Evolutionary conservation across 1,284 basidiomycete genomes (phyloP), one percentile per base, ranked within the genome.

Genomic region (Mycena citricolor): DNA sequence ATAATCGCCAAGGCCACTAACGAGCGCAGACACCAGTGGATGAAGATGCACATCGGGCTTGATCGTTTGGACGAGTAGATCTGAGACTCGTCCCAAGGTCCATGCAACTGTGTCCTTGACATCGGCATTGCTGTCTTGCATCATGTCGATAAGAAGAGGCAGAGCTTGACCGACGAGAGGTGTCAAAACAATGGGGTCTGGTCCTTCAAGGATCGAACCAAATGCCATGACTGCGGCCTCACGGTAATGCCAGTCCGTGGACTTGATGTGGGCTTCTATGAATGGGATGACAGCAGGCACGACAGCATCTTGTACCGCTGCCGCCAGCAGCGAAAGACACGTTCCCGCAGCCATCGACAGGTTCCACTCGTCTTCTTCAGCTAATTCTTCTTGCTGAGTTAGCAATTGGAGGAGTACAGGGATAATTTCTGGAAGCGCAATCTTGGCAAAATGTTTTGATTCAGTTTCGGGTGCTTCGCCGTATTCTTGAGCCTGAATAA

Each of bases 161-260:
- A 99, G 76, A 2, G 97, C 95, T 66, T 98, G 94, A 57, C 89
- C 83, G 54, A 98, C 94, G 31, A 99, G 83, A 17, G 94, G 93
- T 17, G 84, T 86, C 36, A 99, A 80, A 29, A 91, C 83, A 31
- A 71, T 70, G 24, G 91, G 87, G 61, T 97, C 90, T 10, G 95
- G 95, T 3, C 97, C 95, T 53, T 98, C 94, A 41, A 99, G 80
- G 60, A 99, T 98, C 3, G 91, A 95, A 42, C 95, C 95, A 61
- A 99, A 99, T 32, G 94, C 86, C 93, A 98, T 98, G 54, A 98
- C 86, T 16, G 95, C 94, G 0, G 95, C 95, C 66, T 99, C 95
- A 42, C 97, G 91, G 44, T 85, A 75, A 61, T 92, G 91, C 95
- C 97, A 99, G 62, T 98, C 92, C 39, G 79, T 75, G 24, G 81